Base-by-base conservation (phyloP, 768 basidiomycete genomes). In the Kockovaella imperatae region DNA sequence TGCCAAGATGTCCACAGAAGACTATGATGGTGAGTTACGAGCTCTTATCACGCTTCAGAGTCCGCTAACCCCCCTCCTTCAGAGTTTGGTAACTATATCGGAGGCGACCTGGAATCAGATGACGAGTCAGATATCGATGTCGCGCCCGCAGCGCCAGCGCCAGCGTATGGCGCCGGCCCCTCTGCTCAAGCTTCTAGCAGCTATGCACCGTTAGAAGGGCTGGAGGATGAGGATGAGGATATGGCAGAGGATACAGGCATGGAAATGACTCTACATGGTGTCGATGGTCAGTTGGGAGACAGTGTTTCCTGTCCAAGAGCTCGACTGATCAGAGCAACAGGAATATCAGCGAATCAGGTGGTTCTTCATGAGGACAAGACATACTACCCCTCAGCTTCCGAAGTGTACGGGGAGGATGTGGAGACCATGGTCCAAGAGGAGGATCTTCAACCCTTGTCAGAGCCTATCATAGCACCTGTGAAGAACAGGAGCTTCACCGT, bases 361-460 rank as follows among this genome's bases (percentile, higher is more conserved):
- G 71, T 97, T 35, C 76, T 97, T 36, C 93, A 97, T 62, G 95
- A 97, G 69, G 86, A 99, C 74, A 99, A 99, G 72, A 86, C 89
- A 71, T 97, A 99, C 72, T 99, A 99, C 69, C 87, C 89, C 13
- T 84, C 85, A 13, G 93, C 95, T 1, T 77, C 76, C 47, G 89
- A 96, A 15, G 81, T 91, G 1, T 99, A 99, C 70, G 95, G 95
- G 2, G 76, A 80, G 31, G 95, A 83, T 50, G 95, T 99, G 25
- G 93, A 97, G 73, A 86, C 95, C 1, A 73, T 97, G 57, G 95
- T 99, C 2, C 95, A 97, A 68, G 95, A 99, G 71, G 95, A 99
- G 73, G 95, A 99, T 67, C 82, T 87, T 3, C 95, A 99, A 69
- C 89, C 89, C 13, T 78, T 99, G 17, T 79, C 87, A 2, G 88